Evolutionary conservation across 768 basidiomycete genomes (phyloP), one percentile per base, ranked within the genome.

Genomic region (Tulasnella sp.): DNA sequence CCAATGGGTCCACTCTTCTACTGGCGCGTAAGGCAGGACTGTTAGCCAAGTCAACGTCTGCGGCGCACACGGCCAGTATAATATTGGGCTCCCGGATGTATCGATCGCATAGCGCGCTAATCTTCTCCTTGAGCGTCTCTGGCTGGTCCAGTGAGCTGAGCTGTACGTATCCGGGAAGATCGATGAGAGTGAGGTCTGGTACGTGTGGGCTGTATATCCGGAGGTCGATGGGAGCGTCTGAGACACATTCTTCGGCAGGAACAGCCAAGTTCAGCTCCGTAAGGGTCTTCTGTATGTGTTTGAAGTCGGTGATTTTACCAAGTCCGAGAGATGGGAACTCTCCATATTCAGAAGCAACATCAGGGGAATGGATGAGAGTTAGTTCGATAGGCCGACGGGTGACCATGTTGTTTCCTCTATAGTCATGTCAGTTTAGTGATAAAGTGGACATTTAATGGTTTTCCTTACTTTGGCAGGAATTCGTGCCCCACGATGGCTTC

Each of bases 41-140:
- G 71, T 99, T 99, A 62, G 96, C 96, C 11, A 99, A 79, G 74
- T 99, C 96, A 58, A 99, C 96, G 70, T 99, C 94, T 7, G 96
- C 96, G 7, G 96, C 89, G 69, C 96, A 99, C 17, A 99, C 90
- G 3, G 96, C 95, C n/a, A 99, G 81, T 66, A 98, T 87, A 71
- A 99, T 92, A 71, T 99, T 99, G n/a, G 96, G 95, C 69, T 97
- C 92, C n/a, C 89, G 83, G 67, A 99, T 99, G 71, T 99, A 99
- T 69, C 85, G 89, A 59, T 97, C 96, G 72, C 96, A 98, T 0
- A 99, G 76, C 8, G 69, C 67, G 0, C 87, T 76, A 63, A 99
- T 95, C 72, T 97, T 95, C 68, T 95, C 91, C 70, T 91, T 96
- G 62, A 99, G 79, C 19, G 79, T 77, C 64, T 97, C 94, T 0